Evolutionary conservation across 1,139 yeast genomes (phyloP).

Genomic region (Scheffersomyces parashehatae): DNA sequence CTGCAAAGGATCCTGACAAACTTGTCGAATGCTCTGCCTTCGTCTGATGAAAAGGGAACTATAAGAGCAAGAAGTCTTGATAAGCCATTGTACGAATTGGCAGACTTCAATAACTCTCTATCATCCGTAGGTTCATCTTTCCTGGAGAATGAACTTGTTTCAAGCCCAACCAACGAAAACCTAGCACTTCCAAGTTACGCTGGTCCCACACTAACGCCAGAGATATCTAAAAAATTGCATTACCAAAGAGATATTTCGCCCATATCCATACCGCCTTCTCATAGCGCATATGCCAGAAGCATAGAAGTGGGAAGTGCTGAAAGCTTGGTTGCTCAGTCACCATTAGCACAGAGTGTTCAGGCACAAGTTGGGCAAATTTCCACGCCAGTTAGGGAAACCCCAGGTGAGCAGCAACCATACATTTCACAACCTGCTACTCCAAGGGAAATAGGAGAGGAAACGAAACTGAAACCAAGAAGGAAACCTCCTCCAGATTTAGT

Average conservation of each 20-base stretch:
- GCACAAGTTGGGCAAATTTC: not conserved
- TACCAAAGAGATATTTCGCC: not conserved
- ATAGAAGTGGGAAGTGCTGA: not conserved
- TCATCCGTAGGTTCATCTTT: constrained; percentile 15
- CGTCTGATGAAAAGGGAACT: not conserved
- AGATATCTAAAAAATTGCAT: not conserved
- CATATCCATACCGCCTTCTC: not conserved
- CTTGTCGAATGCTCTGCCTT: constrained; percentile 1
- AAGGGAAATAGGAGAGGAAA: not conserved
- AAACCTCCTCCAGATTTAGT: constrained; percentile 21
- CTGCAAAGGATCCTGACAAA: constrained; percentile 11
- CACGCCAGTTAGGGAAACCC: not conserved
- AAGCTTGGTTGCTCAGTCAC: not conserved
- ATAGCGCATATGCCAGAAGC: not conserved
- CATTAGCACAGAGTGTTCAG: not conserved
- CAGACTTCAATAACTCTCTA: constrained; percentile 10
- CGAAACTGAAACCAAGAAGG: constrained; percentile 15
- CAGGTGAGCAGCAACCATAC: not conserved
- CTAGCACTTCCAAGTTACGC: too few species aligned
- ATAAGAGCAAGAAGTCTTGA: not conserved
- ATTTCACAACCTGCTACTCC: too few species aligned
- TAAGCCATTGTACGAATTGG: constrained; percentile 4
- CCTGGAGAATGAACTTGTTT: constrained; percentile 7
- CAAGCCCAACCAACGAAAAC: too few species aligned
- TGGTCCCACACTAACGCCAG: not conserved